These are phyloP conservation scores for Teratosphaeria pseudoeucalypti DNA, from an alignment of 2,329 filamentous ascomycete species.

Conservation along the genomic window DNA sequence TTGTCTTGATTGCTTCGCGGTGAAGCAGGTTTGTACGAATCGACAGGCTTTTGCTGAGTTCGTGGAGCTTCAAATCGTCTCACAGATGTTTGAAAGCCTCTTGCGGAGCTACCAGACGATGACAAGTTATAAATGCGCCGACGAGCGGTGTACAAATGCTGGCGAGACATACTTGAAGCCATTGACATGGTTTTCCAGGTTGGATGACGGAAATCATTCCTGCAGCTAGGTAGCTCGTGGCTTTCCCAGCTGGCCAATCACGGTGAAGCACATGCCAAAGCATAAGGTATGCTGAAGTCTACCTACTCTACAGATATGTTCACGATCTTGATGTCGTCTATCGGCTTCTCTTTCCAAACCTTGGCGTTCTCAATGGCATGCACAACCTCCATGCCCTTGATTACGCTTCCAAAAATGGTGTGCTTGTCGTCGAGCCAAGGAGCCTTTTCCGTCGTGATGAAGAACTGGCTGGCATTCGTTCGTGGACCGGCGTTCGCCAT, in stretches of 20 bases:
- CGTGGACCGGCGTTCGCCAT: slow-evolving; percentile 97
- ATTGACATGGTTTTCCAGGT: neutral
- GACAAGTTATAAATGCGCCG: neutral
- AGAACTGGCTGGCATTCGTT: slow-evolving; percentile 95
- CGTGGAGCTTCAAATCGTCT: slow-evolving; percentile 4
- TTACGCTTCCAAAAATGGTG: slow-evolving; percentile 85
- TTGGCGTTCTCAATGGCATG: slow-evolving; percentile 89
- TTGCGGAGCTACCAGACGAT: neutral
- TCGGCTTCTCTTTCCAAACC: slow-evolving; percentile 83
- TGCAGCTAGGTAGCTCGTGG: neutral
- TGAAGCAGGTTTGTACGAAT: neutral
- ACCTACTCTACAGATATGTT: slow-evolving; percentile 49
- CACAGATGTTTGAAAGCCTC: neutral
- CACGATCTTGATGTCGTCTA: slow-evolving; percentile 95
- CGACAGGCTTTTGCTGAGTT: slow-evolving; percentile 4
- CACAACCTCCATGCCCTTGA: slow-evolving; percentile 85
- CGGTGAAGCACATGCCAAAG: neutral
- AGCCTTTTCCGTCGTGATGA: slow-evolving; percentile 96
- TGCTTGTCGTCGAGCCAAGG: slow-evolving; percentile 95
- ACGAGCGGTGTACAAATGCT: neutral
- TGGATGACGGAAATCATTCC: neutral
- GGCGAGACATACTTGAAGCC: neutral
- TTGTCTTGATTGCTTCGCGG: slow-evolving; percentile 10
- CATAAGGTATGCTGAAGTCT: neutral
- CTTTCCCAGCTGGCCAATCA: neutral